A percentile compares a stretch with the other conserved stretches of the same genome.
Evolutionary conservation across 495 filamentous ascomycete species (phyloP).

Genomic region (Talaromyces borbonicus): DNA sequence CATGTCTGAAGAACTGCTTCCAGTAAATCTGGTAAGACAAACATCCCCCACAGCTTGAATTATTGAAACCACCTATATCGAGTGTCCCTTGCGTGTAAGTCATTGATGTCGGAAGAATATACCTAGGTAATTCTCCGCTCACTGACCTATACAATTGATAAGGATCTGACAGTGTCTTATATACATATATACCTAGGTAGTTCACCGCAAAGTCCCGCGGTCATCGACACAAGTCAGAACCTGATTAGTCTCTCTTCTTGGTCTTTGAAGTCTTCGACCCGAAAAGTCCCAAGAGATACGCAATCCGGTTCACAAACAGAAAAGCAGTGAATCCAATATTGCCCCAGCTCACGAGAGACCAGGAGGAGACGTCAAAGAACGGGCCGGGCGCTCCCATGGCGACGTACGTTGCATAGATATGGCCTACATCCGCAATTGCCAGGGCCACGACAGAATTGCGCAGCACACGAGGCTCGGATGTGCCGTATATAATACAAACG

Average conservation of each 20-base stretch:
- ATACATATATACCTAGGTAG: no score
- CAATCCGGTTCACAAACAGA: slow-evolving; percentile 44
- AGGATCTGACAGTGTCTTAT: no score
- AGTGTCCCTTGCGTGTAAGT: no score
- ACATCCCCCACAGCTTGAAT: no score
- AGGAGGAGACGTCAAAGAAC: slow-evolving; percentile 43
- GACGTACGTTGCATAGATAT: slow-evolving; percentile 52
- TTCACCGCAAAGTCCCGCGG: no score
- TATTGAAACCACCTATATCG: no score
- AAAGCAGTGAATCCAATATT: slow-evolving; percentile 54
- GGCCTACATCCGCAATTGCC: slow-evolving; percentile 57
- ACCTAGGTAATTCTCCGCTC: no score
- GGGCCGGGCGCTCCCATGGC: slow-evolving; percentile 46
- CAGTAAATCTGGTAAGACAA: no score
- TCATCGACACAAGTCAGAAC: no score
- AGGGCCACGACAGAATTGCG: slow-evolving; percentile 58
- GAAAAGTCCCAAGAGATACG: slow-evolving; percentile 50
- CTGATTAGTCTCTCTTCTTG: slow-evolving; percentile 16
- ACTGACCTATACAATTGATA: no score
- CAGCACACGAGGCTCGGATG: slow-evolving; percentile 53
- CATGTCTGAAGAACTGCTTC: no score
- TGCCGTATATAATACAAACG: slow-evolving; percentile 49
- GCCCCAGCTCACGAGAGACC: slow-evolving; percentile 66
- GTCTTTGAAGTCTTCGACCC: slow-evolving; percentile 28
- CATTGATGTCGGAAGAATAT: no score